These are phyloP conservation scores for Ceratobasidium sp. DNA, from an alignment of 1,284 basidiomycete species.

Conservation along the genomic window DNA sequence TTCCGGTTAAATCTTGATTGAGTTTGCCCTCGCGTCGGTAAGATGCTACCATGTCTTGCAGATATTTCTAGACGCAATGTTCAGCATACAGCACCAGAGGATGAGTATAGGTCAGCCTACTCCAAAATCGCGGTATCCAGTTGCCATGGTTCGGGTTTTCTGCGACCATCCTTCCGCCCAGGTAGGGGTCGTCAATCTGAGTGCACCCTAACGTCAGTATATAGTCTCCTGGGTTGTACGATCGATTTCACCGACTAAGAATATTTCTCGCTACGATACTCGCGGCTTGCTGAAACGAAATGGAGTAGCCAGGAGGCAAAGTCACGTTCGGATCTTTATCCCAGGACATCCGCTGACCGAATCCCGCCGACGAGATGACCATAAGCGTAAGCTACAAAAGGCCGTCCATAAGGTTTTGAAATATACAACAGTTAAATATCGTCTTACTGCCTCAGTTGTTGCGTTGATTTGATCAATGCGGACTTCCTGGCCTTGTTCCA, in stretches of 20 bases:
- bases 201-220: neutral
- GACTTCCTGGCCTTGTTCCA: neutral
- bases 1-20: neutral
- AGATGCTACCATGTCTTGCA: neutral
- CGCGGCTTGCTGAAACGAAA: constrained; percentile 20
- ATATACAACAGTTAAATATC: neutral
- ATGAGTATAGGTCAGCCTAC: neutral
- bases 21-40: neutral
- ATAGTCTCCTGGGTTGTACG: too few species aligned
- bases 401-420: neutral
- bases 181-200: neutral
- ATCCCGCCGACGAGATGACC: constrained; percentile 27
- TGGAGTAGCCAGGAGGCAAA: neutral
- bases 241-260: neutral
- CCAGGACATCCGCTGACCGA: constrained; percentile 31
- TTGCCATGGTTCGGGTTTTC: neutral
- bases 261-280: neutral
- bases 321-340: neutral
- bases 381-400: constrained; percentile 29
- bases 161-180: constrained; percentile 11
- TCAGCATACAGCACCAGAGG: too few species aligned
- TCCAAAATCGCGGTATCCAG: constrained; percentile 15
- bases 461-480: neutral
- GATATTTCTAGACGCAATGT: neutral
- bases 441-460: constrained; percentile 25